Base-by-base conservation (phyloP, 306 rosid species). In the Acacia melanoxylon region DNA sequence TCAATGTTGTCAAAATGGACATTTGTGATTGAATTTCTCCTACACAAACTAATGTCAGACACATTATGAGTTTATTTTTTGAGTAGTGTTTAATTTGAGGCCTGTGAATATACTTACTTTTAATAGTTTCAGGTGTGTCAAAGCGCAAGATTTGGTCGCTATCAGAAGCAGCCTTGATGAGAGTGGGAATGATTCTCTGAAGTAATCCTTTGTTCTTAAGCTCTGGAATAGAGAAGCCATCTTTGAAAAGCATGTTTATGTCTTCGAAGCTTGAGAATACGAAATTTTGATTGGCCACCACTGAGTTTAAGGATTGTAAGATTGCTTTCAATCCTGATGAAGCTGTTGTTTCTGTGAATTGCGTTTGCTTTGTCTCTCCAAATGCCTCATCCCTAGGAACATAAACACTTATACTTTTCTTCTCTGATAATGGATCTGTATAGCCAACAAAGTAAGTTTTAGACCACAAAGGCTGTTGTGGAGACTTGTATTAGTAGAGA, bases 311-410 rank as follows among this genome's bases (percentile, higher is more conserved):
- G 25, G 88, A 83, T 46, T 88, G 84, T 12, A 80, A 54, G 63
- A 86, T 8, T 51, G 89, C 81, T 33, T 48, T 77, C 14, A 88
- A 9, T 16, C 83, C 94, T 14, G 86, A 79, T 20, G 84, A 78
- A 10, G 77, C 14, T 3, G 88, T 71, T 2, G 88, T 88, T 19
- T 82, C 74, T 24, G 54, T 24, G 85, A 87, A 90, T 62, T 82
- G 87, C 31, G 41, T 80, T 71, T 88, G 76, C 74, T 90, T 90
- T 78, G 35, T 77, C 54, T 90, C 88, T 24, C 82, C 77, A 68
- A 90, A 90, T 37, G 81, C 83, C 51, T 90, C 94, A 3, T 90
- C 94, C 1, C 94, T 81, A 2, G 94, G 94, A 48, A 90, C 94
- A 49, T 90, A 90, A 61, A 85, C 41, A 29, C 20, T 78, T 7